A percentile compares a stretch with the other conserved stretches of the same genome.
Evolutionary conservation across 1,139 yeast species (phyloP).

Genomic region (Saccharomyces hybrid): DNA sequence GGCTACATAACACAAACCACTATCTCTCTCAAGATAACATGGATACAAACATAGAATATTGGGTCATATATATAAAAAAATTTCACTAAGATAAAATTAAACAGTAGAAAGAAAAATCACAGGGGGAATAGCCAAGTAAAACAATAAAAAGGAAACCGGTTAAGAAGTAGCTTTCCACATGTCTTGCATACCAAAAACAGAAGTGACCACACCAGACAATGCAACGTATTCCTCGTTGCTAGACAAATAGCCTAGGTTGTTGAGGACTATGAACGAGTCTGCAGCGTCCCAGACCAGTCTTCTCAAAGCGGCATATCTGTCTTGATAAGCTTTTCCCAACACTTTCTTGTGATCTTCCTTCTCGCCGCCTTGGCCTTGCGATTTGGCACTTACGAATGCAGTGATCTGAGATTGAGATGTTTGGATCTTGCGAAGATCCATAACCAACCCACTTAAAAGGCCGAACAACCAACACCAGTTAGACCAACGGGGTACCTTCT

Average conservation of each 20-base stretch:
- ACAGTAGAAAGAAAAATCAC: background rate
- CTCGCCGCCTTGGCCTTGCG: constrained; percentile 27
- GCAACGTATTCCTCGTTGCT: constrained; percentile 79
- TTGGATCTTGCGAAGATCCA: constrained; percentile 43
- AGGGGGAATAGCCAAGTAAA: background rate
- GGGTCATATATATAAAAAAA: background rate
- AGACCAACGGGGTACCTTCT: constrained; percentile 35
- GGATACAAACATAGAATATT: background rate
- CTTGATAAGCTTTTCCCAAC: constrained; percentile 28
- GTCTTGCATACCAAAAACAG: constrained; percentile 7
- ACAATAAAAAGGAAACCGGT: constrained; percentile 23
- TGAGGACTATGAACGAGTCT: constrained; percentile 70
- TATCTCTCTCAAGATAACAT: background rate
- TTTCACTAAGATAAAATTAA: no score
- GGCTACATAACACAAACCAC: background rate
- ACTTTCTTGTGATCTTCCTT: constrained; percentile 23
- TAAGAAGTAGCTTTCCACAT: constrained; percentile 37
- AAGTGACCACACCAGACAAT: constrained; percentile 55
- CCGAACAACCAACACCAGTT: constrained; percentile 77
- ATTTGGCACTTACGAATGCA: constrained; percentile 11
- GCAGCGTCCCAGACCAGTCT: constrained; percentile 73
- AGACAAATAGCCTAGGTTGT: constrained; percentile 53
- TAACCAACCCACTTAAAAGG: constrained; percentile 53
- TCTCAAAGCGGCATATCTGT: constrained; percentile 43
- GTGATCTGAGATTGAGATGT: constrained; percentile 30